phyloP scores from a whole-genome alignment of 495 filamentous ascomycete genomes.

The Penicillium paradoxum region DNA sequence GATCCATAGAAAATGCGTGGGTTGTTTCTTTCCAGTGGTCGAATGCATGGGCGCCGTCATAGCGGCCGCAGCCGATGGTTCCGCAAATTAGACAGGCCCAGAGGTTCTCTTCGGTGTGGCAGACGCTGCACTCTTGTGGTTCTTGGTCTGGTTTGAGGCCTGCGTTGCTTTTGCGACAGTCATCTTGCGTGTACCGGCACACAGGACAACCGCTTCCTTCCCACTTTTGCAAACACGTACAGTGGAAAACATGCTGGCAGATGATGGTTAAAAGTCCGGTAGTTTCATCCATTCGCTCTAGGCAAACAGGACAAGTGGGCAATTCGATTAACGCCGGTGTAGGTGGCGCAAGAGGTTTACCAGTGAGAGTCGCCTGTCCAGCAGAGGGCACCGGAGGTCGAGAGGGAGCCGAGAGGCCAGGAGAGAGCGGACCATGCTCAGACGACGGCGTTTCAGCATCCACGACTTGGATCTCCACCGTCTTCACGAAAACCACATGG shows the following conservation, averaged over 20 bases:
- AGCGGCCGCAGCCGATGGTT: slow-evolving; percentile 86
- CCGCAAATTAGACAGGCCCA: slow-evolving; percentile 97
- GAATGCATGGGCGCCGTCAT: slow-evolving; percentile 90
- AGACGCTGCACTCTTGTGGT: slow-evolving; percentile 61
- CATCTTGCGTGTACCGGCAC: slow-evolving; percentile 78
- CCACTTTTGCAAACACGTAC: slow-evolving; percentile 95
- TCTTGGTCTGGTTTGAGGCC: slow-evolving; percentile 31
- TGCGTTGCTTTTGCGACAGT: slow-evolving; percentile 33
- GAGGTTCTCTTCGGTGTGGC: slow-evolving; percentile 72
- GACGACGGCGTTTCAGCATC: slow-evolving; percentile 24
- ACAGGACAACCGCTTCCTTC: slow-evolving; percentile 89
- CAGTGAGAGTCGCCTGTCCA: slow-evolving; percentile 48
- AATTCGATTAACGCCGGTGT: slow-evolving; percentile 86
- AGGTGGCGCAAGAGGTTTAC: slow-evolving; percentile 85
- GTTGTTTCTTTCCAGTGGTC: slow-evolving; percentile 84
- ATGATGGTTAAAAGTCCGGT: slow-evolving; percentile 91
- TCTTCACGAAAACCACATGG: slow-evolving; percentile 92
- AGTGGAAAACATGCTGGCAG: slow-evolving; percentile 98
- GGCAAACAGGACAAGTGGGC: slow-evolving; percentile 92
- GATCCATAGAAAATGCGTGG: slow-evolving; percentile 89
- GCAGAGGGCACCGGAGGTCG: slow-evolving; percentile 34
- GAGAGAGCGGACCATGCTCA: slow-evolving; percentile 28
- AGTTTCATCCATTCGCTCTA: slow-evolving; percentile 98
- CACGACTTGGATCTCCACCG: slow-evolving; percentile 61
- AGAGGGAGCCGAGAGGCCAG: slow-evolving; percentile 45